Conservation (phyloP, 495 filamentous ascomycete species). For the Hypoxylon trugodes region DNA sequence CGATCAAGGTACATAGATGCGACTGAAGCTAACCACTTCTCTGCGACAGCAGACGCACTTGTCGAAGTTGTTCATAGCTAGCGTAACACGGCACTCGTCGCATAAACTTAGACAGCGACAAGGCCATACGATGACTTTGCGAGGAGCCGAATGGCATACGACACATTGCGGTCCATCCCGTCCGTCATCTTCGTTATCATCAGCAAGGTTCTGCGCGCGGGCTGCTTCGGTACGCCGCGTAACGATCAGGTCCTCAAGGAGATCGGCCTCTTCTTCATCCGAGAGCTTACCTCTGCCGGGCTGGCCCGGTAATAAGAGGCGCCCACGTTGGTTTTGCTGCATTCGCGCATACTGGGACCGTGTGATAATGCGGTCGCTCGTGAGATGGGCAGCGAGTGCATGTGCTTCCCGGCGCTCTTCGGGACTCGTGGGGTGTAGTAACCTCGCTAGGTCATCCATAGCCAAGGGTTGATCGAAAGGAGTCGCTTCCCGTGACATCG, state of each 20-base stretch:
- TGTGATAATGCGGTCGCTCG: constrained; percentile 74
- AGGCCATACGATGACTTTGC: constrained; percentile 95
- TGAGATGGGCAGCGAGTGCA: constrained; percentile 82
- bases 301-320: constrained; percentile 64
- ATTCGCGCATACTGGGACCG: constrained; percentile 76
- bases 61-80: constrained; percentile 96
- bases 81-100: constrained; percentile 90
- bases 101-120: constrained; percentile 93
- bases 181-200: constrained; percentile 75
- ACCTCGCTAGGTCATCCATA: constrained; percentile 73
- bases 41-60: constrained; percentile 93
- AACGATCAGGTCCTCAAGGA: constrained; percentile 85
- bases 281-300: constrained; percentile 49
- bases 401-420: constrained; percentile 83
- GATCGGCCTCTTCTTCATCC: constrained; percentile 76
- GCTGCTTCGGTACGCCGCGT: constrained; percentile 55
- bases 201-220: constrained; percentile 55
- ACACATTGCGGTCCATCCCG: constrained; percentile 86
- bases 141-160: constrained; percentile 85
- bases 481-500: constrained; percentile 63
- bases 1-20: constrained; percentile 85
- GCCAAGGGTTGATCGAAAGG: constrained; percentile 73
- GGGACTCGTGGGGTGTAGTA: constrained; percentile 80
- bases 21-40: constrained; percentile 84
- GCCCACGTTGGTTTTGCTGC: constrained; percentile 69